A percentile compares a stretch with the other conserved stretches of the same genome.
phyloP scores from a whole-genome alignment of 352 stramenopile species.

The Blastocystis sp. region DNA sequence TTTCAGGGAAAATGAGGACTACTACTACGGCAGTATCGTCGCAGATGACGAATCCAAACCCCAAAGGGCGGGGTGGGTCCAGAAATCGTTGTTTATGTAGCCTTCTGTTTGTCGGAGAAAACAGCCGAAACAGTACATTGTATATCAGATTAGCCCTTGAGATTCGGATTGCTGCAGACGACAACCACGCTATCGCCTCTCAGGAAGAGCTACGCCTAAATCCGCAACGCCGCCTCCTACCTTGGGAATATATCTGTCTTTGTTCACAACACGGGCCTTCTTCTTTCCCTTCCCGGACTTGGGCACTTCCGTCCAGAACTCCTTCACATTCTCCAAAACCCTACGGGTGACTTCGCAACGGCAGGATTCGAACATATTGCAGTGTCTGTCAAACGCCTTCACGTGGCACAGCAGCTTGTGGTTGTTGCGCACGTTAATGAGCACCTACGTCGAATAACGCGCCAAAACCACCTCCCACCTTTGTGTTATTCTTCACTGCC shows the following conservation, averaged over 20 bases:
- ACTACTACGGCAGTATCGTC: conserved; percentile 28
- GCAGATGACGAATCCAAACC: background rate
- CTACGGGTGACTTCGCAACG: conserved; percentile 73
- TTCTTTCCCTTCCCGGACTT: conserved; percentile 94
- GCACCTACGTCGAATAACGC: conserved; percentile 83
- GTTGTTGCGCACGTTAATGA: conserved; percentile 99
- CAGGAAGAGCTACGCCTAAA: conserved; percentile 99
- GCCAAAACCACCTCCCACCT: conserved; percentile 67
- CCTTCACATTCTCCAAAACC: conserved; percentile 98
- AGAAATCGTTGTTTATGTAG: conserved; percentile 28
- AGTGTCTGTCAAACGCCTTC: conserved; percentile 99
- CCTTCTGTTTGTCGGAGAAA: conserved; percentile 26
- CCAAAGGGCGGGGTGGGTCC: conserved; percentile 19
- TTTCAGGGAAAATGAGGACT: conserved; percentile 33
- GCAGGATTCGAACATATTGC: conserved; percentile 88
- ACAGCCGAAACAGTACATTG: too few relatives aligned
- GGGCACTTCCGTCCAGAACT: conserved; percentile 98
- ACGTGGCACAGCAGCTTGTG: conserved; percentile 97
- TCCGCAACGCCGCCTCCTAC: background rate
- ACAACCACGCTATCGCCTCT: conserved; percentile 98
- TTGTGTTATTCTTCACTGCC: conserved; percentile 88
- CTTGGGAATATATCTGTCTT: conserved; percentile 75
- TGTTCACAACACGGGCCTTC: conserved; percentile 90
- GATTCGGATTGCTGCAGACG: conserved; percentile 90
- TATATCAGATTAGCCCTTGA: conserved; percentile 68